A percentile compares a stretch with the other conserved stretches of the same genome.
phyloP scores from a whole-genome alignment of 1,139 yeast genomes.

The Taphrina confusa region DNA sequence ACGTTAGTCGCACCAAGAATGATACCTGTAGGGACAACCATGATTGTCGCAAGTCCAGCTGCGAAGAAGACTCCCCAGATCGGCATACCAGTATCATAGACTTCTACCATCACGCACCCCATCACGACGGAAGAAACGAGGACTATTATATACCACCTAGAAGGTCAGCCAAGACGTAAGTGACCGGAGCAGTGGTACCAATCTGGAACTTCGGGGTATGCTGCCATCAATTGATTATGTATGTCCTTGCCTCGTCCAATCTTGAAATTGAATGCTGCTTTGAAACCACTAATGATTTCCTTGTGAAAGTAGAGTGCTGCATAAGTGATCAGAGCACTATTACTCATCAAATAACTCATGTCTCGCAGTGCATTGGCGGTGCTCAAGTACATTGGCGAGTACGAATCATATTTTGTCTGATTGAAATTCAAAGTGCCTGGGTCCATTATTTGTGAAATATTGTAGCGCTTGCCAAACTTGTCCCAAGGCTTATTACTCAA shows the following conservation, averaged over 20 bases:
- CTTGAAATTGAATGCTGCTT: constrained; percentile 52
- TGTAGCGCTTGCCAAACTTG: constrained; percentile 53
- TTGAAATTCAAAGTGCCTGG: constrained; percentile 50
- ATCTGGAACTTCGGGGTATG: constrained; percentile 56
- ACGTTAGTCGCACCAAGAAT: constrained; percentile 43
- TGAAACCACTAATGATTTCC: constrained; percentile 60
- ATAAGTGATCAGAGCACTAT: constrained; percentile 51
- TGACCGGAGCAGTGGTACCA: constrained; percentile 49
- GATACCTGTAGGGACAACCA: constrained; percentile 38
- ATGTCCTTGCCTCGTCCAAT: constrained; percentile 53
- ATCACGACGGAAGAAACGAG: constrained; percentile 54
- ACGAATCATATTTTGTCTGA: constrained; percentile 53
- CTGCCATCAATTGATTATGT: constrained; percentile 62
- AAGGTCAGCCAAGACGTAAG: neutral
- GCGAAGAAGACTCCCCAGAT: constrained; percentile 49
- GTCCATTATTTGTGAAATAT: constrained; percentile 53
- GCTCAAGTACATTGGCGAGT: constrained; percentile 64
- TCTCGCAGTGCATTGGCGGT: constrained; percentile 44
- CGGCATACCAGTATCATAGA: constrained; percentile 50
- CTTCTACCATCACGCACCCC: constrained; percentile 54
- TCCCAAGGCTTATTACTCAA: constrained; percentile 54
- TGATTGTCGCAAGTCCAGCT: constrained; percentile 47
- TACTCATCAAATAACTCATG: constrained; percentile 17
- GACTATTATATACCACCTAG: constrained; percentile 61
- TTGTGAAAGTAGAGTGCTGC: constrained; percentile 62